Evolutionary conservation across 2,329 filamentous ascomycete species (phyloP).

Genomic region (Exophiala viscosa): DNA sequence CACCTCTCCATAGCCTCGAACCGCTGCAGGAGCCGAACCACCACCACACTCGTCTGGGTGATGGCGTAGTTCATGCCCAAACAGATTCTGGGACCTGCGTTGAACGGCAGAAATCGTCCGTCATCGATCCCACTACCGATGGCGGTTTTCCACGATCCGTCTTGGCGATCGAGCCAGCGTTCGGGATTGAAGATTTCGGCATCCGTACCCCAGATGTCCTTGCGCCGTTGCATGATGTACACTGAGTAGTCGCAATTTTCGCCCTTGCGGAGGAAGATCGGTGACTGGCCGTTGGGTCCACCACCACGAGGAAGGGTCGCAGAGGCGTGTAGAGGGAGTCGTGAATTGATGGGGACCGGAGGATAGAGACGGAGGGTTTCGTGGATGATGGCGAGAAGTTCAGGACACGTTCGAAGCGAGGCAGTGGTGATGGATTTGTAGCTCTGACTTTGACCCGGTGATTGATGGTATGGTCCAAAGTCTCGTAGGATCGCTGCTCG

Average conservation of each 20-base stretch:
- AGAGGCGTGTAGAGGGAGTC: conserved; percentile 28
- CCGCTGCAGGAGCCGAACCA: no score
- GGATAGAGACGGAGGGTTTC: conserved; percentile 53
- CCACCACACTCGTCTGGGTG: no score
- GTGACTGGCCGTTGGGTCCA: conserved; percentile 29
- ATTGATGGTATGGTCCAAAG: conserved; percentile 28
- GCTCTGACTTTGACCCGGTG: no score
- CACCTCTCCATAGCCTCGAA: no score
- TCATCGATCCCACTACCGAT: no score
- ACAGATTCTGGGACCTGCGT: conserved; percentile 39
- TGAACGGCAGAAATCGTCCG: conserved; percentile 36
- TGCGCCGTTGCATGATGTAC: conserved; percentile 45
- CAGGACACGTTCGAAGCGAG: conserved; percentile 32
- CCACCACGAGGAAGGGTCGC: conserved; percentile 32
- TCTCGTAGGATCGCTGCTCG: conserved; percentile 7
- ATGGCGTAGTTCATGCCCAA: conserved; percentile 30
- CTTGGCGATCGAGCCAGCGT: conserved; percentile 24
- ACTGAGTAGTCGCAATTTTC: conserved; percentile 28
- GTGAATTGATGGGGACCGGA: conserved; percentile 30
- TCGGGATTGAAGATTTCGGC: conserved; percentile 14
- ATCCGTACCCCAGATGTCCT: conserved; percentile 36
- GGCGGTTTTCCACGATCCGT: conserved; percentile 30
- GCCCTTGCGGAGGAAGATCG: conserved; percentile 32
- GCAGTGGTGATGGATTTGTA: conserved; percentile 29
- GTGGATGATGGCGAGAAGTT: conserved; percentile 38